Conservation (phyloP, 2,329 filamentous ascomycete species). For the Lecanosticta acicola region DNA sequence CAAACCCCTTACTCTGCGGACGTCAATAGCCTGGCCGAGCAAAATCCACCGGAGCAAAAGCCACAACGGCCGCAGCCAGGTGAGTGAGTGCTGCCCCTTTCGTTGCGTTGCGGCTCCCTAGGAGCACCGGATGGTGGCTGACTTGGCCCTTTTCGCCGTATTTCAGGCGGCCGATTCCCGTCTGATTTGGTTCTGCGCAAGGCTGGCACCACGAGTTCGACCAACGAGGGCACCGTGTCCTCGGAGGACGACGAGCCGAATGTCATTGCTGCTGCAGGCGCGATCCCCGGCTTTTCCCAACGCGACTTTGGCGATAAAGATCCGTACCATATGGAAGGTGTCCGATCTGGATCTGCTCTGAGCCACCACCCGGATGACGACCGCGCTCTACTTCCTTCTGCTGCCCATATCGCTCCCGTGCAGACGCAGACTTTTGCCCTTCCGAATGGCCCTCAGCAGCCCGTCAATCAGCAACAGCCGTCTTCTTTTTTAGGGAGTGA, state of each 20-base stretch:
- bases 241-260: constrained; percentile 62
- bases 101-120: constrained; percentile 10
- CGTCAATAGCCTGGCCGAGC: constrained; percentile 37
- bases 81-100: constrained; percentile 45
- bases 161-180: constrained; percentile 68
- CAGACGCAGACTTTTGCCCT: constrained; percentile 24
- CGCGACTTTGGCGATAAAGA: constrained; percentile 25
- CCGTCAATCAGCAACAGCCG: constrained; percentile 19
- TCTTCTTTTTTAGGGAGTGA: constrained; percentile 27
- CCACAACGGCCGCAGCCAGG: constrained; percentile 76
- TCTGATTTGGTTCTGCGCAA: constrained; percentile 82
- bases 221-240: constrained; percentile 71
- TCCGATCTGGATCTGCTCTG: constrained; percentile 2
- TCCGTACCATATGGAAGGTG: constrained; percentile 26
- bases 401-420: constrained; percentile 23
- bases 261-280: constrained; percentile 46
- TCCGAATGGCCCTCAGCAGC: constrained; percentile 18
- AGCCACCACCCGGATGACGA: background rate
- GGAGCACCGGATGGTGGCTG: background rate
- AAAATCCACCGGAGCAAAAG: constrained; percentile 35
- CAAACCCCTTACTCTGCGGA: constrained; percentile 60
- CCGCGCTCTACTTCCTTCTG: constrained; percentile 16
- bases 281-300: constrained; percentile 20
- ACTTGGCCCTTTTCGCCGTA: background rate
- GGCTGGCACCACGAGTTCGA: constrained; percentile 55